Conservation (phyloP, 2,329 filamentous ascomycete genomes). For the Trichoderma pleuroti region DNA sequence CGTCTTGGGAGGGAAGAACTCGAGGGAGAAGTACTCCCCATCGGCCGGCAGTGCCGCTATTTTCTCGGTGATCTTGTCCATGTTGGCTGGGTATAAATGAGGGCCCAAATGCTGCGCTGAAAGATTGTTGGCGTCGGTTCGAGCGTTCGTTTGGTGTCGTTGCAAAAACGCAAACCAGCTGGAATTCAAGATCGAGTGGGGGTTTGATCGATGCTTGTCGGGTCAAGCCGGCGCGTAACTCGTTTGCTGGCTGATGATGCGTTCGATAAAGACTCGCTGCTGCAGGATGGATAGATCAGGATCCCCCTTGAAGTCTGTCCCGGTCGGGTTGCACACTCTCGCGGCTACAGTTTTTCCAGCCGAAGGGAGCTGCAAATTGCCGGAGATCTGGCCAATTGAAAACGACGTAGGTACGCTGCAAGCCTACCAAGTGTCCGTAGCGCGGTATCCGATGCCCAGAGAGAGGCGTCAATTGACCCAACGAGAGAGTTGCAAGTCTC, state of each 20-base stretch:
- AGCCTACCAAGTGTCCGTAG: background rate
- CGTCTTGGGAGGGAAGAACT: conserved; percentile 99
- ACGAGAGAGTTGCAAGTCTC: background rate
- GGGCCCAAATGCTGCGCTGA: background rate
- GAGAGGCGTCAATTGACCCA: background rate
- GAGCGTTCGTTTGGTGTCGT: background rate
- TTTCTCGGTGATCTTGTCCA: conserved; percentile 93
- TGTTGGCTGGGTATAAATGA: conserved; percentile 32
- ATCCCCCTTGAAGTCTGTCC: background rate
- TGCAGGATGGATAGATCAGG: background rate
- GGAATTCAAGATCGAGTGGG: background rate
- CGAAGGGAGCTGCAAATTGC: background rate
- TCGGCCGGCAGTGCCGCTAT: conserved; percentile 82
- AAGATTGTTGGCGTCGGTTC: background rate
- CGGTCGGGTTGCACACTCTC: background rate
- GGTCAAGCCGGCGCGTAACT: background rate
- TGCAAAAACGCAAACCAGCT: background rate
- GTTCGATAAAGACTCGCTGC: background rate
- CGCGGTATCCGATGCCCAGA: background rate
- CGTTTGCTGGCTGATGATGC: background rate
- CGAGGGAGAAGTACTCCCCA: conserved; percentile 87
- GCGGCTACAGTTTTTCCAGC: background rate
- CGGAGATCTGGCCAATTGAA: background rate
- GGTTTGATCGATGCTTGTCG: background rate
- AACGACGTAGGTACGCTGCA: background rate